Base-by-base conservation (phyloP, 352 stramenopile species). In the Thalassiosira exigua region DNA sequence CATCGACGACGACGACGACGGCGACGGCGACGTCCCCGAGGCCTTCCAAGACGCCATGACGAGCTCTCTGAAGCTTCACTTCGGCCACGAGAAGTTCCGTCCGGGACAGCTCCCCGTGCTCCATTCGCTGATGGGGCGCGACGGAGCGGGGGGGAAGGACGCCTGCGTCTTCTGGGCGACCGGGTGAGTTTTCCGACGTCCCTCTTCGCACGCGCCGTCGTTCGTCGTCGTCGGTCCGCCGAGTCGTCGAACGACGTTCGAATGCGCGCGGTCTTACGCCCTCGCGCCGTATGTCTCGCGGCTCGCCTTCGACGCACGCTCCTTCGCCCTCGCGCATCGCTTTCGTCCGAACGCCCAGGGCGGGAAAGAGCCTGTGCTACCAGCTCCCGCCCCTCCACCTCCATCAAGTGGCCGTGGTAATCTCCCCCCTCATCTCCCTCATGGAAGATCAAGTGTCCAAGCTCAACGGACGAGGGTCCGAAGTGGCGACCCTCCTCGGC, bases 311-410 rank as follows among this genome's bases (percentile, higher is more conserved):
- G n/a, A n/a, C n/a, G n/a, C n/a, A n/a, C n/a, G n/a, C n/a, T n/a
- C n/a, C n/a, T n/a, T n/a, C n/a, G n/a, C n/a, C n/a, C n/a, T n/a
- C n/a, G n/a, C n/a, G n/a, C n/a, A n/a, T n/a, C n/a, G 3, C 11
- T 29, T 17, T 59, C 30, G 51, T n/a, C 24, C 19, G 17, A 59
- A 59, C 21, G 24, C 30, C n/a, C n/a, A 59, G 24, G 19, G 65
- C 68, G 5, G 89, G 89, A 41, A 94, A 94, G 64, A 83, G 56
- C 24, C 27, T 94, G n/a, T 81, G 75, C 17, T 95, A 92, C 81
- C 82, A 91, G 69, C 69, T 94, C 30, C 89, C 91, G 39, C 73
- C 89, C 1, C 46, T 94, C 4, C 67, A 84, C 59, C 75, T 78
- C 21, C 61, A 72, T 59, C 32, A 77, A 57, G 60, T 89, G 1